These are phyloP conservation scores for Royoungia palumana DNA, from an alignment of 768 basidiomycete genomes.

Conservation along the genomic window DNA sequence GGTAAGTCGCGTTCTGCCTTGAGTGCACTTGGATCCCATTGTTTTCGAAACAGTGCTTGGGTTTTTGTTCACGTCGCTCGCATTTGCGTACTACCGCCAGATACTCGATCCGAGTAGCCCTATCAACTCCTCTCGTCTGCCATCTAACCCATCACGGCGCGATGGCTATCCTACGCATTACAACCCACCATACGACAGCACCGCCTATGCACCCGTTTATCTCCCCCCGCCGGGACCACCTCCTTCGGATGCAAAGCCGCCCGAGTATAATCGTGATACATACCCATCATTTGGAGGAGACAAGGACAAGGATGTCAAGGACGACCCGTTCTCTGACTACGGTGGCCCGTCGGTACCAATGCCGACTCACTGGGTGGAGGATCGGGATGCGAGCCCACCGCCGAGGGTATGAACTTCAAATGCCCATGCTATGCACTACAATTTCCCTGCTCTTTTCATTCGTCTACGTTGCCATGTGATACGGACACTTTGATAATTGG, in stretches of 20 bases:
- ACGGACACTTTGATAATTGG: no score
- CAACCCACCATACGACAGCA: slow-evolving; percentile 51
- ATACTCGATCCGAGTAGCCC: slow-evolving; percentile 62
- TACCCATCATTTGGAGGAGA: slow-evolving; percentile 27
- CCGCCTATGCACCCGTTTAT: slow-evolving; percentile 34
- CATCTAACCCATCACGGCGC: slow-evolving; percentile 34
- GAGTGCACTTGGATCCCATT: not conserved
- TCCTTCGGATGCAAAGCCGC: slow-evolving; percentile 45
- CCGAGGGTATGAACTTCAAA: slow-evolving; percentile 8
- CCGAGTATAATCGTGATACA: slow-evolving; percentile 43
- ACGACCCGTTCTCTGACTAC: slow-evolving; percentile 58
- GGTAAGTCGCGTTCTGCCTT: slow-evolving; percentile 38
- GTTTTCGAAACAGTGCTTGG: slow-evolving; percentile 44
- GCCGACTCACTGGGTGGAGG: slow-evolving; percentile 37
- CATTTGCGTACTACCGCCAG: slow-evolving; percentile 75
- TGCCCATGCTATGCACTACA: no score
- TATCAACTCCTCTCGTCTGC: slow-evolving; percentile 49
- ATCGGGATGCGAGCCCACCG: no score
- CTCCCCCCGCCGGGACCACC: slow-evolving; percentile 53
- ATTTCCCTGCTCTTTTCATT: no score
- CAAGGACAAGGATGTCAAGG: slow-evolving; percentile 32
- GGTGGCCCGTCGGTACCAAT: slow-evolving; percentile 35
- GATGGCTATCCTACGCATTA: slow-evolving; percentile 50
- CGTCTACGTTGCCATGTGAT: no score
- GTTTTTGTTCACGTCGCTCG: slow-evolving; percentile 59